These are phyloP conservation scores for Naganishia onofrii DNA, from an alignment of 768 basidiomycete species.

Conservation along the genomic window DNA sequence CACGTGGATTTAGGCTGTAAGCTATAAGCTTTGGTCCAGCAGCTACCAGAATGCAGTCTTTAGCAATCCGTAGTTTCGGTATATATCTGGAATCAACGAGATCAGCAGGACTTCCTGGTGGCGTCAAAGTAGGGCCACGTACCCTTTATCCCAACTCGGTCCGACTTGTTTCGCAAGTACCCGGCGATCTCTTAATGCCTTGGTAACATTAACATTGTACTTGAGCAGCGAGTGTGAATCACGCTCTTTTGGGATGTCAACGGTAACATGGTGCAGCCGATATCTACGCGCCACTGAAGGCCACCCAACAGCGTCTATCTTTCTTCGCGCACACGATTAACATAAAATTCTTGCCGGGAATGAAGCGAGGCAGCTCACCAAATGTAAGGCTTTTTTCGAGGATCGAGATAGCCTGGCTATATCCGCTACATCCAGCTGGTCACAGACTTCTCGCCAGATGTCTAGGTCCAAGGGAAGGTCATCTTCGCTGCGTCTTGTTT, in stretches of 20 bases:
- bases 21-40: slow-evolving; percentile 13
- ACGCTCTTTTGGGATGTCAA: neutral
- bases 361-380: neutral
- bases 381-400: neutral
- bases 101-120: neutral
- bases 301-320: slow-evolving; percentile 24
- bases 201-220: slow-evolving; percentile 15
- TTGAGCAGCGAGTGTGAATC: neutral
- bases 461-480: slow-evolving; percentile 18
- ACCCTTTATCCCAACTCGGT: slow-evolving; percentile 15
- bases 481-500: neutral
- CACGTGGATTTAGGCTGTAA: neutral
- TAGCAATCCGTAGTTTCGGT: slow-evolving; percentile 2
- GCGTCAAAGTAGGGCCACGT: neutral
- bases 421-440: slow-evolving; percentile 6
- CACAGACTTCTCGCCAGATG: slow-evolving; percentile 10
- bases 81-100: neutral
- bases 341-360: neutral
- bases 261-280: slow-evolving; percentile 12
- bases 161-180: slow-evolving; percentile 29
- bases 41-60: slow-evolving; percentile 25
- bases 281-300: slow-evolving; percentile 15
- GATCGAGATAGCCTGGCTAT: neutral
- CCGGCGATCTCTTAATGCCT: slow-evolving; percentile 3
- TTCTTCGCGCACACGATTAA: neutral